These are phyloP conservation scores for Furcasterigmium sp. DNA, from an alignment of 2,329 filamentous ascomycete species.

Conservation along the genomic window DNA sequence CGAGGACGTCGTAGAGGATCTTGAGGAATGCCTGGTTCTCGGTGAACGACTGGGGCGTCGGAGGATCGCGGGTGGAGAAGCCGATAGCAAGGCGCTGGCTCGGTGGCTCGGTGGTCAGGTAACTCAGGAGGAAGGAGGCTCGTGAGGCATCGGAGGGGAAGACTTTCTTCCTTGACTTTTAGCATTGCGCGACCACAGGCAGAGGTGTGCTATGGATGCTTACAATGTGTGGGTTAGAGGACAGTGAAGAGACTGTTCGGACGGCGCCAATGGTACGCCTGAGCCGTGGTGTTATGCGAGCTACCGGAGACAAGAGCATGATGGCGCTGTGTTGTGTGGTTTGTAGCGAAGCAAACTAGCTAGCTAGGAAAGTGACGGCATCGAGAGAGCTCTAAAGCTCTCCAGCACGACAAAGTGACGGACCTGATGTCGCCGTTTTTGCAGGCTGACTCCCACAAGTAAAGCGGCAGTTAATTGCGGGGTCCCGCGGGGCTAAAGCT, in stretches of 20 bases:
- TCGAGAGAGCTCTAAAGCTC: too few species aligned
- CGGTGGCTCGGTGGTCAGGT: conserved; percentile 54
- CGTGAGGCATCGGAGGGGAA: conserved; percentile 42
- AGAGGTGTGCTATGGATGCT: conserved; percentile 17
- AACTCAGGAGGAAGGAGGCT: conserved; percentile 49
- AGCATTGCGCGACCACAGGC: too few species aligned
- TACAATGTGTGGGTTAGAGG: conserved; percentile 50
- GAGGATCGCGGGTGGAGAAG: conserved; percentile 51
- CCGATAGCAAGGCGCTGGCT: conserved; percentile 51
- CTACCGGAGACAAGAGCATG: conserved; percentile 16
- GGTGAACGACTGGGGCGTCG: conserved; percentile 53
- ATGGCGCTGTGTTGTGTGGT: neutral
- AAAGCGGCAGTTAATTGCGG: neutral
- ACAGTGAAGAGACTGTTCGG: conserved; percentile 39
- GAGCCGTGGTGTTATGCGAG: conserved; percentile 15
- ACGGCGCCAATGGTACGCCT: conserved; percentile 6
- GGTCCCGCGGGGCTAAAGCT: neutral
- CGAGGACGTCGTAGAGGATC: conserved; percentile 53
- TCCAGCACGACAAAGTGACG: neutral
- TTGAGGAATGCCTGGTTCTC: conserved; percentile 55
- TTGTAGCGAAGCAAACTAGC: neutral
- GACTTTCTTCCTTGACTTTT: conserved; percentile 42
- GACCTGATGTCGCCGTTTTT: neutral
- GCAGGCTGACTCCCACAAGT: neutral
- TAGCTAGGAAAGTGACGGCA: neutral